Base-by-base conservation (phyloP, 2,329 filamentous ascomycete genomes). In the Lasiodiplodia hormozganensis region DNA sequence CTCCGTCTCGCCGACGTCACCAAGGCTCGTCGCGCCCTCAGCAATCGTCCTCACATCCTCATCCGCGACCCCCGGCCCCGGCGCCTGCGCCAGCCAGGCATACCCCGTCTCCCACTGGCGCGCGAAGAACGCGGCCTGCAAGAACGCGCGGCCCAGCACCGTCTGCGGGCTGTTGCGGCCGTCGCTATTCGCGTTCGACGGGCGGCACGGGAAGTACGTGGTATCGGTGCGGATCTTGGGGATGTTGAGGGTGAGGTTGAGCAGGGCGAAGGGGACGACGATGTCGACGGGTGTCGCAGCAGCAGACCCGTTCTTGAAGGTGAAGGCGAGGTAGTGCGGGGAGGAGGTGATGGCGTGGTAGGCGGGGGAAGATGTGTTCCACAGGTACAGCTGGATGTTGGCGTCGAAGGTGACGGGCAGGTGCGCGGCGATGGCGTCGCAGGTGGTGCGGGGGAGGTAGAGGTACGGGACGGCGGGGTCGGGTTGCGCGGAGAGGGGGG, bases 41-140 rank as follows among this genome's bases (percentile, higher is more conserved):
- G 18, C 18, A 40, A 64, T 64, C 28, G 25, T 31, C 25, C 49
- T 43, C 11, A 49, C 58, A 21, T 28, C 25, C 56, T 38, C 36
- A 8, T 5, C 18, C 16, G 8, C 58, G 1, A 4, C 3, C 18
- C 25, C 60, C n/a, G 60, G 60, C 1, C 60, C 60, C 12, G 60
- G 60, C 6, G 60, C 60, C 31, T 65, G 60, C 14, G 43, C 60
- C 14, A 65, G 60, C 25, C 40, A 65, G 7, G 31, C 3, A 7
- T 6, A 31, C 6, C 16, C 16, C 12, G 43, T 47, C 21, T 52
- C 11, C 23, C 21, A 65, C 23, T 65, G 51, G 16, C 34, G 25
- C 11, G 25, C 82, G 0, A 85, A 67, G 52, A 85, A 85, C 3
- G 83, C 81, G 31, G 82, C 82, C 70, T 85, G 83, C 0, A 85